phyloP scores from a whole-genome alignment of 371 early-diverging fungal species.

The Rhizopus delemar region DNA sequence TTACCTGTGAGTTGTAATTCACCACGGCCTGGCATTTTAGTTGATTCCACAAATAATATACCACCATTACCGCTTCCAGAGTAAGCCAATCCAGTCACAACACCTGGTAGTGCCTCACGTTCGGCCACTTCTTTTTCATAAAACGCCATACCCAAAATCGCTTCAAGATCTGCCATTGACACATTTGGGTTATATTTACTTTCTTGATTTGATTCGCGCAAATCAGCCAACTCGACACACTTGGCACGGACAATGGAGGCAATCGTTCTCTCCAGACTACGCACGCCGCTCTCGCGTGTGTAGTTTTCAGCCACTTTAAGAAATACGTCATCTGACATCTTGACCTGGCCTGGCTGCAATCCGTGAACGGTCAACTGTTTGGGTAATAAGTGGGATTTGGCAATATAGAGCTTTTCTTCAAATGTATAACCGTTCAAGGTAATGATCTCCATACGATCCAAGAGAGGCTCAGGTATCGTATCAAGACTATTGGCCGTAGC shows the following conservation, averaged over 20 bases:
- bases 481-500: constrained; percentile 84
- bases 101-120: constrained; percentile 68
- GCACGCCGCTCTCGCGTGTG: constrained; percentile 86
- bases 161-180: constrained; percentile 45
- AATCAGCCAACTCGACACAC: constrained; percentile 69
- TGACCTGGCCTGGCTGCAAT: constrained; percentile 47
- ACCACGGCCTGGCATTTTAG: constrained; percentile 76
- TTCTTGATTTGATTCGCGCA: constrained; percentile 31
- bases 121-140: constrained; percentile 71
- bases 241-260: constrained; percentile 71
- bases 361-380: constrained; percentile 77
- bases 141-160: constrained; percentile 61
- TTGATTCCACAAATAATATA: constrained; percentile 80
- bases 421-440: constrained; percentile 82
- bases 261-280: constrained; percentile 73
- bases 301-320: constrained; percentile 70
- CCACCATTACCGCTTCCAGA: constrained; percentile 77
- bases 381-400: constrained; percentile 56
- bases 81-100: constrained; percentile 85
- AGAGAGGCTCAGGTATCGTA: constrained; percentile 76
- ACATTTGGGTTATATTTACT: constrained; percentile 16
- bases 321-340: constrained; percentile 54
- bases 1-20: constrained; percentile 73
- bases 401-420: constrained; percentile 74
- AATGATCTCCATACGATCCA: constrained; percentile 90